Conservation (phyloP, 140 eudicot species). For the Ambrosia hybrid region DNA sequence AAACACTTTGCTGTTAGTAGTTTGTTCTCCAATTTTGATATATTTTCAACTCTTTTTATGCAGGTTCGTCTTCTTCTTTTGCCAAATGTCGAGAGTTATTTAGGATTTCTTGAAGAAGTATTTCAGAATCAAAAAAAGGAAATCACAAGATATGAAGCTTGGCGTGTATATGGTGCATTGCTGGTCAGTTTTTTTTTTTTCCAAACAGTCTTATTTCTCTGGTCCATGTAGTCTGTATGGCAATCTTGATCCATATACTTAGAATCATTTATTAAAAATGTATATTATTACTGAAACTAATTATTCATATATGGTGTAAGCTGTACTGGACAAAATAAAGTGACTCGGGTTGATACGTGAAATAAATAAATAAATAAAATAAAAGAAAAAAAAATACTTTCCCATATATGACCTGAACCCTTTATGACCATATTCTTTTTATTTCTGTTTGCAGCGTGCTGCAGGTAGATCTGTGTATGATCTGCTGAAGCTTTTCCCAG, state of each 20-base stretch:
- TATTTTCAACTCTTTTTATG: constrained; percentile 17
- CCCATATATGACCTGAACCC: neutral
- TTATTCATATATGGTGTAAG: neutral
- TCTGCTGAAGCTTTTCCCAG: constrained; percentile 58
- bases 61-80: constrained; percentile 65
- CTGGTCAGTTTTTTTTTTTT: constrained; percentile 43
- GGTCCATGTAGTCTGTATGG: too few relatives aligned
- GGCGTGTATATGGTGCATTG: constrained; percentile 74
- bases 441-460: constrained; percentile 49
- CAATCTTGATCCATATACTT: too few relatives aligned
- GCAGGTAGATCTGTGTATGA: constrained; percentile 71
- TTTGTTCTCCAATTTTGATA: neutral
- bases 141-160: constrained; percentile 68
- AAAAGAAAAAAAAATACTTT: neutral
- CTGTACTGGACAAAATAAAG: constrained; percentile 2
- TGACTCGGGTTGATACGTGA: neutral
- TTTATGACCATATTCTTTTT: neutral
- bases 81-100: constrained; percentile 53
- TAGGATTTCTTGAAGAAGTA: constrained; percentile 63
- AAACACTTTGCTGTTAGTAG: neutral
- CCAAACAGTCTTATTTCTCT: neutral
- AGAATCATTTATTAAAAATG: neutral
- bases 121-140: constrained; percentile 62
- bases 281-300: neutral
- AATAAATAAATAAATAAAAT: too few relatives aligned